Evolutionary conservation across 148 eudicot species (phyloP), one percentile per base, ranked within the genome.

Genomic region (Amaranthus palmeri): DNA sequence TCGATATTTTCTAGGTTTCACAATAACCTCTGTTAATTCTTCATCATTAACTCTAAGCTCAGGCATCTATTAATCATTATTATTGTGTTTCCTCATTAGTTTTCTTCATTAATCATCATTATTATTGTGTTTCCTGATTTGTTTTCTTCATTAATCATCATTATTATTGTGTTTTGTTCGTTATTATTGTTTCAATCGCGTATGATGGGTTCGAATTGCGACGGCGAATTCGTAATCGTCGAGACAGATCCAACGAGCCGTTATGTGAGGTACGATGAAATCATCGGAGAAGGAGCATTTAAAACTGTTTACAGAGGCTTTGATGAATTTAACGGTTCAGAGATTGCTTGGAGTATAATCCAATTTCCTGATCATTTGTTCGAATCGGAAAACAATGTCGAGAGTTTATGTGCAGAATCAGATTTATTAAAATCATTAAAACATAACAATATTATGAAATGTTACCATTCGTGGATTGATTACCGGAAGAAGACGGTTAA

Each of bases 321-420:
- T 54, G 82, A 79, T 55, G 82, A 72, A 65, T 61, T 69, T 40
- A 49, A 76, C 46, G 85, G 85, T n/a, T 72, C 69, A 43, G 85
- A 82, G 25, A 82, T 82, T 44, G 85, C 85, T 44, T 82, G 82
- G 82, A 79, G 69, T 61, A 74, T 71, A 54, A 69, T 79, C n/a
- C 53, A 44, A 43, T 46, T 80, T 3, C 43, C 76, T n/a, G 73
- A 72, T 6, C 73, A 80, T 3, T 41, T 68, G 5, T 45, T 76
- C 10, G 46, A 56, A 43, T 67, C 70, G 3, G 49, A 43, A 6
- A 62, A 80, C 11, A 43, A 53, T 43, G 41, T 80, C 12, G 17
- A 67, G 12, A 72, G 25, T 51, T 42, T 76, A 42, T 43, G 68
- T 72, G 47, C 69, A 3, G 79, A 80, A 65, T 74, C 78, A 18